Base-by-base conservation (phyloP, 805 yeast species). In the Candida qinlingensis region DNA sequence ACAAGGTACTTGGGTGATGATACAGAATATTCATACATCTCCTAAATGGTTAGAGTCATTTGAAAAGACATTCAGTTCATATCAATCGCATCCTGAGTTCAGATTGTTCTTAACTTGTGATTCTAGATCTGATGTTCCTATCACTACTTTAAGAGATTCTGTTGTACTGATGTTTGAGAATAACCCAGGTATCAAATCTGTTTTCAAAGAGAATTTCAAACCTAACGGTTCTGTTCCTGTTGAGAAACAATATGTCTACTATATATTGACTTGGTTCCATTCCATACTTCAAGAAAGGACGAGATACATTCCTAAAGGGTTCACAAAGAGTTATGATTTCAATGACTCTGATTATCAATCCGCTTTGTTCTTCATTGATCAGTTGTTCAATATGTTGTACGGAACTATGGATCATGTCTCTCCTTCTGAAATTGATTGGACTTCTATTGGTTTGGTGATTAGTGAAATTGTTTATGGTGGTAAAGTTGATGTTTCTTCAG, bases 1-100 rank as follows among this genome's bases (percentile, higher is more conserved):
- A n/a, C 59, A 60, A 1, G 89, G 87, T 0, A 57, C 63, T 1
- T 89, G 96, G 96, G 63, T 92, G 0, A 57, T 91, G 30, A 64
- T 92, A 31, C 96, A 92, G 60, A 91, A 91, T 59, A 69, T 87
- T 10, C 96, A 92, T 50, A 75, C 85, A 73, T 79, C 94, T 0
- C 68, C 76, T 1, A 63, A 60, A 4, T 85, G 96, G 89, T 66
- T 87, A 29, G 77, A 74, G 11, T 59, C 69, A 8, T 63, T 87
- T 19, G 82, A 74, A 44, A 78, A 74, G 54, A 59, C 62, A n/a
- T 61, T 81, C 41, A 72, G 67, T 31, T 54, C 61, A 3, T 42
- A 69, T 1, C 48, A 52, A 1, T 54, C 63, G 0, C 61, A 67
- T 5, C 44, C 59, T 0, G 61, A 61, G 1, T 82, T 84, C 64